Conservation (phyloP, 2,329 filamentous ascomycete genomes). For the Diatrype stigma region DNA sequence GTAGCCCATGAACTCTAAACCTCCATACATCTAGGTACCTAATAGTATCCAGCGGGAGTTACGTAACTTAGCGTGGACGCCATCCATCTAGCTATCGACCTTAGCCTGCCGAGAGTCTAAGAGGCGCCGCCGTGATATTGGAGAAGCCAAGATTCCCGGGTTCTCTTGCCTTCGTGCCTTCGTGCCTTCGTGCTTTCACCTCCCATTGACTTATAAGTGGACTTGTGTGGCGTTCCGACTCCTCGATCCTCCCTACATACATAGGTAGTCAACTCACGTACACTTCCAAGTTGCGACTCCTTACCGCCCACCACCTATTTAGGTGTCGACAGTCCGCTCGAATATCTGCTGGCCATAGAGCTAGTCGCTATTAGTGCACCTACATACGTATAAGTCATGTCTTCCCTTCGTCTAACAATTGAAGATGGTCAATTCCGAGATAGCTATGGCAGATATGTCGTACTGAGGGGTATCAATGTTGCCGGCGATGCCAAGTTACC, state of each 20-base stretch:
- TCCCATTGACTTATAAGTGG: too few species aligned
- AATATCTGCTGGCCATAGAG: too few species aligned
- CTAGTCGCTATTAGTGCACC: not conserved
- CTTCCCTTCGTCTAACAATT: slow-evolving; percentile 72
- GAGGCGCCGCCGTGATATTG: too few species aligned
- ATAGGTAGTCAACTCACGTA: too few species aligned
- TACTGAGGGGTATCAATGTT: slow-evolving; percentile 89
- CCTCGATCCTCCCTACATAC: not conserved
- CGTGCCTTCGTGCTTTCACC: too few species aligned
- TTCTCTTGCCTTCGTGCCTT: too few species aligned
- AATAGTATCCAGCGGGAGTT: not conserved
- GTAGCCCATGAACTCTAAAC: too few species aligned
- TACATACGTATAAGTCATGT: slow-evolving; percentile 47
- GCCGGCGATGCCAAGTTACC: slow-evolving; percentile 89
- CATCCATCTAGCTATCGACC: not conserved
- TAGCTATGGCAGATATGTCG: slow-evolving; percentile 73
- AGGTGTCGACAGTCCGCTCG: not conserved
- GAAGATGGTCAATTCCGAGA: slow-evolving; percentile 86
- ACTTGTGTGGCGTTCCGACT: not conserved
- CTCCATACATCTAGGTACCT: not conserved
- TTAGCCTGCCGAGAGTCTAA: too few species aligned
- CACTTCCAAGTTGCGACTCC: not conserved
- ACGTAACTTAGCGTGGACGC: not conserved
- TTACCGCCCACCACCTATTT: not conserved
- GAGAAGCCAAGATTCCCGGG: too few species aligned